These are phyloP conservation scores for Lepiota subincarnata DNA, from an alignment of 768 basidiomycete genomes.

Conservation along the genomic window DNA sequence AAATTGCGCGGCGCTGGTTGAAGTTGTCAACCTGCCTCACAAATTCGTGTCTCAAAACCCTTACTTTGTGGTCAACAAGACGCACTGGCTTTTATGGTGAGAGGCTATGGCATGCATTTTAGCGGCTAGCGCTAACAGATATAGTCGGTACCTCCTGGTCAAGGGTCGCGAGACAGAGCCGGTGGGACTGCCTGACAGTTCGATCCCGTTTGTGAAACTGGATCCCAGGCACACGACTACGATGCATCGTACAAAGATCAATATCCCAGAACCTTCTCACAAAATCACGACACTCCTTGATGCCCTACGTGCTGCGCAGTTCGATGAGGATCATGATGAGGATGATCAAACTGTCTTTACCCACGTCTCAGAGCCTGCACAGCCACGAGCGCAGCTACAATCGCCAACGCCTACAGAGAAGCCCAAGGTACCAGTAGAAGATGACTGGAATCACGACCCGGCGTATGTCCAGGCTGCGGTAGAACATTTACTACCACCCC, in stretches of 20 bases:
- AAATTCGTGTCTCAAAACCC: slow-evolving; percentile 50
- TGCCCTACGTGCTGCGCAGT: slow-evolving; percentile 33
- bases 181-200: neutral
- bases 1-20: slow-evolving; percentile 55
- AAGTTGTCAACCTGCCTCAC: slow-evolving; percentile 58
- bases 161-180: slow-evolving; percentile 22
- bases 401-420: slow-evolving; percentile 14
- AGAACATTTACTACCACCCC: slow-evolving; percentile 55
- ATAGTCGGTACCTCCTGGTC: slow-evolving; percentile 62
- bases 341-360: slow-evolving; percentile 47
- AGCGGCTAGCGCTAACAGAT: neutral
- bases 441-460: slow-evolving; percentile 54
- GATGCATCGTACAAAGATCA: slow-evolving; percentile 31
- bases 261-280: slow-evolving; percentile 56
- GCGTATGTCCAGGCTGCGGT: slow-evolving; percentile 43
- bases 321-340: slow-evolving; percentile 43
- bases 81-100: slow-evolving; percentile 69
- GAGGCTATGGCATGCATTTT: slow-evolving; percentile 14
- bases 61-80: slow-evolving; percentile 57
- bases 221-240: slow-evolving; percentile 46
- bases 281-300: slow-evolving; percentile 47
- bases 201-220: slow-evolving; percentile 40
- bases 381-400: slow-evolving; percentile 15
- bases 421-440: slow-evolving; percentile 19
- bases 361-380: slow-evolving; percentile 18